phyloP scores from a whole-genome alignment of 139 green algal genomes.

The Edaphochlamys debaryana region DNA sequence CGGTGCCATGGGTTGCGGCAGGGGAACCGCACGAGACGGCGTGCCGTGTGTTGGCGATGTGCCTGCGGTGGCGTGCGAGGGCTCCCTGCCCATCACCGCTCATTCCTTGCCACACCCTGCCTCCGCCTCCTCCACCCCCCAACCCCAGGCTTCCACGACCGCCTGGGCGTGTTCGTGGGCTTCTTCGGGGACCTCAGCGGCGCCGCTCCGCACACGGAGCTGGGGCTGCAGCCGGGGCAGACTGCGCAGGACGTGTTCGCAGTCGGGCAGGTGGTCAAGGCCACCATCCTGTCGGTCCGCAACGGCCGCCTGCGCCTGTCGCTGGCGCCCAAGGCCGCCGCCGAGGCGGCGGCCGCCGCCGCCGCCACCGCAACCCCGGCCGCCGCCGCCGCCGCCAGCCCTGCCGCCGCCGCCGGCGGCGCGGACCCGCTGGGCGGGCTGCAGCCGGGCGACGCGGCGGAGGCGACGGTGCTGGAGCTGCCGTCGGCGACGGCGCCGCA shows the following conservation, averaged over 20 bases:
- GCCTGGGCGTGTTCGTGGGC: conserved; percentile 85
- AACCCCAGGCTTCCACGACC: conserved; percentile 52
- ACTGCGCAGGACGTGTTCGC: conserved; percentile 44
- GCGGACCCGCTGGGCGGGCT: conserved; percentile 53
- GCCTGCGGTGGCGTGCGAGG: too few relatives aligned
- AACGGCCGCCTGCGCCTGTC: conserved; percentile 62
- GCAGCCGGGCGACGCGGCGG: conserved; percentile 66
- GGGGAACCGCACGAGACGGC: too few relatives aligned
- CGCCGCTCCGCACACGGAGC: conserved; percentile 61
- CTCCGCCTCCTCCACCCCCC: background rate
- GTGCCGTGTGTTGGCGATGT: too few relatives aligned
- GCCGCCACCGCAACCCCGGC: conserved; percentile 3
- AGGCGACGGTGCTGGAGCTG: conserved; percentile 48
- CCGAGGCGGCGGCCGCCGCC: conserved; percentile 10
- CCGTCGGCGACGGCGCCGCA: background rate
- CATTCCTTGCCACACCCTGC: too few relatives aligned
- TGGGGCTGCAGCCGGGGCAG: conserved; percentile 75
- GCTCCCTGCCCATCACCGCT: too few relatives aligned
- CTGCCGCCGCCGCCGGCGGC: conserved; percentile 10
- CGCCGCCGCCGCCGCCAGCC: background rate
- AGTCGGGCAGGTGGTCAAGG: conserved; percentile 40
- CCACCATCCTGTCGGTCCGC: conserved; percentile 51
- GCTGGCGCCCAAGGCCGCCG: conserved; percentile 38
- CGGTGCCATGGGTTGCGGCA: too few relatives aligned
- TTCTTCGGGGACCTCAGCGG: conserved; percentile 87